Percentiles rank a stretch among this genome's conserved stretches.
These are phyloP conservation scores for Madurella mycetomatis DNA, from an alignment of 2,329 filamentous ascomycete genomes.

Conservation along the genomic window DNA sequence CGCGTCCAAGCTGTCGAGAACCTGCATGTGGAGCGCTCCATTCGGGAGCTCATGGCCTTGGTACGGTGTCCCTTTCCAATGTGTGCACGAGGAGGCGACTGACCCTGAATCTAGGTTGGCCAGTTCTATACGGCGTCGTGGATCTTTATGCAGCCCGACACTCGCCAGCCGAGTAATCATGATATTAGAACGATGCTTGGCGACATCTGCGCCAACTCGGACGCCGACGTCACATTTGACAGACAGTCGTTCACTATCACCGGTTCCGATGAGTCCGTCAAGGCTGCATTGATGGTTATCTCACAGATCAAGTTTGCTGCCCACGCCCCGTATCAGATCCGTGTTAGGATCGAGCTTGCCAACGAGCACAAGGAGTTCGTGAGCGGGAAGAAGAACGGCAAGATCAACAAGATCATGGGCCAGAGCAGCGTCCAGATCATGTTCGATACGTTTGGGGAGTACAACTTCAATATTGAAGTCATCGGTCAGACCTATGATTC, in stretches of 20 bases:
- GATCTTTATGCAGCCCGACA: slow-evolving; percentile 81
- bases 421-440: slow-evolving; percentile 99
- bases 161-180: slow-evolving; percentile 52
- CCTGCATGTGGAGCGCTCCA: slow-evolving; percentile 88
- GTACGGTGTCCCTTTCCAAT: slow-evolving; percentile 46
- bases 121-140: slow-evolving; percentile 98
- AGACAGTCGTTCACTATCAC: slow-evolving; percentile 91
- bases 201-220: slow-evolving; percentile 94
- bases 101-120: slow-evolving; percentile 58
- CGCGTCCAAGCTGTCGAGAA: slow-evolving; percentile 92
- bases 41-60: slow-evolving; percentile 91
- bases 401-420: slow-evolving; percentile 99
- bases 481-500: slow-evolving; percentile 89
- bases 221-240: slow-evolving; percentile 91
- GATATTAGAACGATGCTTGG: slow-evolving; percentile 88
- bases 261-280: slow-evolving; percentile 93
- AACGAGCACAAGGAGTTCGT: slow-evolving; percentile 99
- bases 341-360: slow-evolving; percentile 96
- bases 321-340: slow-evolving; percentile 84
- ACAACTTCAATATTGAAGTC: slow-evolving; percentile 99
- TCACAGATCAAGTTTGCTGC: slow-evolving; percentile 86
- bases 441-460: slow-evolving; percentile 98
- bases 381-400: slow-evolving; percentile 98
- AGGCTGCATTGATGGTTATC: slow-evolving; percentile 90
- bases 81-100: slow-evolving; percentile 18